Conservation (phyloP, 2,329 filamentous ascomycete species). For the Calonectria pteridis region DNA sequence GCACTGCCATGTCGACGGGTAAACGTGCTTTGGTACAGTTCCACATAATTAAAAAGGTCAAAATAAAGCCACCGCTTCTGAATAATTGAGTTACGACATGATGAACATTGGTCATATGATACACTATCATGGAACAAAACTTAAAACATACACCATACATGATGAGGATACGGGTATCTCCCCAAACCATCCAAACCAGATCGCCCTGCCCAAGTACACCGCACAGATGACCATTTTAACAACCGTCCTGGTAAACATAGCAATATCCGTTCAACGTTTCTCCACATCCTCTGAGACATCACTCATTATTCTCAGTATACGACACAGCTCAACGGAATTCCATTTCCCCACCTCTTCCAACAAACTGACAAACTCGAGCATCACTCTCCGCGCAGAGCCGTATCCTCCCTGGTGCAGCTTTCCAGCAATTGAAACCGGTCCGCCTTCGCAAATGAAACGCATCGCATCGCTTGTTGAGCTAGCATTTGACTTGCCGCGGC, state of each 20-base stretch:
- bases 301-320: constrained; percentile 2
- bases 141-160: background rate
- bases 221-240: background rate
- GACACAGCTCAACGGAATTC: background rate
- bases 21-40: no score
- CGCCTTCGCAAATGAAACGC: background rate
- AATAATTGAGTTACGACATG: background rate
- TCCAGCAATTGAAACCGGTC: background rate
- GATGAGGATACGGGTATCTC: background rate
- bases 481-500: background rate
- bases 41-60: no score
- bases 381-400: background rate
- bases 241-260: background rate
- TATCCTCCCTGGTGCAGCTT: background rate
- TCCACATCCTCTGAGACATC: background rate
- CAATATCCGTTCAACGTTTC: background rate
- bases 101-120: background rate
- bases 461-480: background rate
- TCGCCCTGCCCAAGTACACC: background rate
- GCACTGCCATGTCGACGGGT: no score
- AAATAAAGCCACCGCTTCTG: no score
- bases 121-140: background rate
- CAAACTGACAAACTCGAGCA: background rate
- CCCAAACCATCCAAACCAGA: background rate
- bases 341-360: constrained; percentile 1